Evolutionary conservation across 169 alveolate species (phyloP).

Genomic region (Amoebophrya sp.): DNA sequence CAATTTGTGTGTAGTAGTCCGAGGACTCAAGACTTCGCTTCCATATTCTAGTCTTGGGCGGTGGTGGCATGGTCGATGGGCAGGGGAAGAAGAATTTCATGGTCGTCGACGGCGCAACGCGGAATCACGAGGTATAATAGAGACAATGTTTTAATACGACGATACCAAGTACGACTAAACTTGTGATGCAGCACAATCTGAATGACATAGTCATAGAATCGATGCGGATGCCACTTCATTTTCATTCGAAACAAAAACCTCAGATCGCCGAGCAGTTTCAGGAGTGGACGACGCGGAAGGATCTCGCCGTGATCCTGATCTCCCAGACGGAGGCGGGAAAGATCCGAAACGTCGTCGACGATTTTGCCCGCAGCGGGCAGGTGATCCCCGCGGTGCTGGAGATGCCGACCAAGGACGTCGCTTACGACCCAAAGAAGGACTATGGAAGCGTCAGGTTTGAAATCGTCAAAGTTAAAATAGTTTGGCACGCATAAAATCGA

Average conservation of each 20-base stretch:
- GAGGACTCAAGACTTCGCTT: too few relatives aligned
- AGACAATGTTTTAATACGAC: too few relatives aligned
- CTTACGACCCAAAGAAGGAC: neutral
- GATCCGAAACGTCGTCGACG: conserved; percentile 14
- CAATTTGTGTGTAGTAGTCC: too few relatives aligned
- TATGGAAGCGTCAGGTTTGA: too few relatives aligned
- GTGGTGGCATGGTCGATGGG: neutral
- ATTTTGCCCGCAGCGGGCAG: neutral
- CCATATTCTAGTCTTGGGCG: neutral
- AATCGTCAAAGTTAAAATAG: too few relatives aligned
- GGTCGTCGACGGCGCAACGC: neutral
- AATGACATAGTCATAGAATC: too few relatives aligned
- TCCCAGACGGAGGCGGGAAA: neutral
- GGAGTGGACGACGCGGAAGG: neutral
- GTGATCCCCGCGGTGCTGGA: conserved; percentile 20
- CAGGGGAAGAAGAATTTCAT: neutral
- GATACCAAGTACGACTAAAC: too few relatives aligned
- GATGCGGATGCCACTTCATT: too few relatives aligned
- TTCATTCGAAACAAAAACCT: neutral
- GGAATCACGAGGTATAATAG: neutral
- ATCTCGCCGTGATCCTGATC: neutral
- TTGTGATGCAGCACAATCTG: too few relatives aligned
- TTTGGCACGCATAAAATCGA: too few relatives aligned
- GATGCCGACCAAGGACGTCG: neutral
- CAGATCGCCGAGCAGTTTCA: neutral